A percentile compares a stretch with the other conserved stretches of the same genome.
phyloP scores from a whole-genome alignment of 345 rosid species.

The Euphorbia tirucalli region DNA sequence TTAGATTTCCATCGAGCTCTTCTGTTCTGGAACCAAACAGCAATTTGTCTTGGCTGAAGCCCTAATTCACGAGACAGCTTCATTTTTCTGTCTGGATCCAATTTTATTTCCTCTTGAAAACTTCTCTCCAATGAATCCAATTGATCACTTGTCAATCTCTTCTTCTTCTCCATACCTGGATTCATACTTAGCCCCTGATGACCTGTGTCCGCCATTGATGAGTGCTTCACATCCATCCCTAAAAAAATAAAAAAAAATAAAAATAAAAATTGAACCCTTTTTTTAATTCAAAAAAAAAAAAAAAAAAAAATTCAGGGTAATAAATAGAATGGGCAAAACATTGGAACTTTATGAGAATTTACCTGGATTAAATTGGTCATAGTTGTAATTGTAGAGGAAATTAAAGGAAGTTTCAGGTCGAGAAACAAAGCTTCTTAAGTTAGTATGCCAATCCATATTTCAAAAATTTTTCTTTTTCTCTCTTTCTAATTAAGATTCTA shows the following conservation, averaged over 20 bases:
- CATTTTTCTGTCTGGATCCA: constrained; percentile 78
- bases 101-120: constrained; percentile 81
- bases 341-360: neutral
- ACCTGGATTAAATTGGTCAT: constrained; percentile 63
- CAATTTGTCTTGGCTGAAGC: constrained; percentile 81
- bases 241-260: no score
- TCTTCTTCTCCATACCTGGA: constrained; percentile 58
- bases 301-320: neutral
- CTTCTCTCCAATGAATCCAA: constrained; percentile 69
- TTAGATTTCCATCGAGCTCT: constrained; percentile 90
- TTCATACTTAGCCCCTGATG: constrained; percentile 31
- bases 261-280: no score
- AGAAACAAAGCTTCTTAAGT: constrained; percentile 39
- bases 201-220: constrained; percentile 34
- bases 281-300: no score
- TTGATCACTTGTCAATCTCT: constrained; percentile 66
- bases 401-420: constrained; percentile 54
- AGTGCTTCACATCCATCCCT: constrained; percentile 57
- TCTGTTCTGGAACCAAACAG: constrained; percentile 92
- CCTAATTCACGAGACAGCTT: constrained; percentile 79
- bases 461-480: constrained; percentile 8
- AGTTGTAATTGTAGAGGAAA: constrained; percentile 58
- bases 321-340: neutral
- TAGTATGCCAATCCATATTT: constrained; percentile 60
- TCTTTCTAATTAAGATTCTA: no score